These are phyloP conservation scores for Tylopilus sp. DNA, from an alignment of 1,284 basidiomycete species.

Conservation along the genomic window DNA sequence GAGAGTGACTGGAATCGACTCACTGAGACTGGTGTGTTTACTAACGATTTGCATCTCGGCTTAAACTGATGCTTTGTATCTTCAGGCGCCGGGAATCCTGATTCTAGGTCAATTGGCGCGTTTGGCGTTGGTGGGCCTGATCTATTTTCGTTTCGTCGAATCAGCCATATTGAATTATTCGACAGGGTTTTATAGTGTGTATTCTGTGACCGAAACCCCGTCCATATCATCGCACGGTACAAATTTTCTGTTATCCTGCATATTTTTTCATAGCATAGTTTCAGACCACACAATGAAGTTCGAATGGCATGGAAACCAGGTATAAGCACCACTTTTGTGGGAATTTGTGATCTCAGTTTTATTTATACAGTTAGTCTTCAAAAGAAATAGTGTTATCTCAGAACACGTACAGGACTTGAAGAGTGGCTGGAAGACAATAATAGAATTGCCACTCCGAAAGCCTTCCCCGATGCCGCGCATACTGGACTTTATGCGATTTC, in stretches of 20 bases:
- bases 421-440: neutral
- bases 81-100: slow-evolving; percentile 60
- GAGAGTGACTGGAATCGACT: slow-evolving; percentile 88
- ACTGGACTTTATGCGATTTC: slow-evolving; percentile 89
- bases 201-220: slow-evolving; percentile 9
- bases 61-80: slow-evolving; percentile 67
- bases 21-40: slow-evolving; percentile 79
- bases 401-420: neutral
- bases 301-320: neutral
- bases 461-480: slow-evolving; percentile 69
- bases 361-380: neutral
- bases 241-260: neutral
- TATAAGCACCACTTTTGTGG: neutral
- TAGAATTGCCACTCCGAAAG: neutral
- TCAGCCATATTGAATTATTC: neutral
- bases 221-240: slow-evolving; percentile 11
- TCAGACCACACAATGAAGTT: neutral
- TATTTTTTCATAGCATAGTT: neutral
- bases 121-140: slow-evolving; percentile 75
- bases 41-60: neutral
- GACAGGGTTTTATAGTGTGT: slow-evolving; percentile 11
- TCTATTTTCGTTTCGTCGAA: too few species aligned
- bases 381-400: neutral
- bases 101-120: slow-evolving; percentile 86
- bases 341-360: neutral